Evolutionary conservation across 2,329 filamentous ascomycete species (phyloP), one percentile per base, ranked within the genome.

Genomic region (Pestalotiopsis sp.): DNA sequence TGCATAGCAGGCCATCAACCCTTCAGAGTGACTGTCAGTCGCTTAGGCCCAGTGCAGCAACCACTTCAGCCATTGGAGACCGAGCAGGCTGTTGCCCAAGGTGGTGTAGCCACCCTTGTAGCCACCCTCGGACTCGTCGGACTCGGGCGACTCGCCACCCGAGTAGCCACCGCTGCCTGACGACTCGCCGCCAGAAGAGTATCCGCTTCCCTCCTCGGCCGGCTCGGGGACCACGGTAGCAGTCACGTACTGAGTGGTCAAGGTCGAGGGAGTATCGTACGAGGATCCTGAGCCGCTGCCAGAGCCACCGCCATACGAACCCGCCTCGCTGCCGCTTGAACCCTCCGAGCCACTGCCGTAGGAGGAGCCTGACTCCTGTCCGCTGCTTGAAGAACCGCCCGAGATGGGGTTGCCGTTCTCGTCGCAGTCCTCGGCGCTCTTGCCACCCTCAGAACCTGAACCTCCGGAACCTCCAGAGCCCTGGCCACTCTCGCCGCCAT

Each of bases 61-160:
- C 59, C 59, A 62, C 59, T 62, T 62, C 13, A 62, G 36, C 59
- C 59, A 62, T 36, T 62, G 59, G 25, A 36, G 36, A 39, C 59
- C 59, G n/a, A 62, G 59, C 27, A 20, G 14, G n/a, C 25, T 27
- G 27, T 36, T 17, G n/a, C 59, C 59, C 27, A 36, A 59, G 57
- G 57, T 59, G 20, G 20, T 59, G 57, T 36, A 59, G 20, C 58
- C 58, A 36, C 59, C 59, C n/a, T 62, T 20, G n/a, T 36, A 36
- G 31, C 36, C 59, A 20, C 59, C 59, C 25, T 39, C 59, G 9
- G 20, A 27, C 57, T 59, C 23, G 27, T 60, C 12, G 58, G 23
- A 17, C 6, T 62, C 25, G 27, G 27, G 27, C 12, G 25, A 27
- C 25, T 62, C 27, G 14, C 59, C 45, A 9, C 45, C 20, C 17